Percentiles rank a stretch among this genome's conserved stretches.
These are phyloP conservation scores for Periconia digitata DNA, from an alignment of 2,329 filamentous ascomycete species.

Conservation along the genomic window DNA sequence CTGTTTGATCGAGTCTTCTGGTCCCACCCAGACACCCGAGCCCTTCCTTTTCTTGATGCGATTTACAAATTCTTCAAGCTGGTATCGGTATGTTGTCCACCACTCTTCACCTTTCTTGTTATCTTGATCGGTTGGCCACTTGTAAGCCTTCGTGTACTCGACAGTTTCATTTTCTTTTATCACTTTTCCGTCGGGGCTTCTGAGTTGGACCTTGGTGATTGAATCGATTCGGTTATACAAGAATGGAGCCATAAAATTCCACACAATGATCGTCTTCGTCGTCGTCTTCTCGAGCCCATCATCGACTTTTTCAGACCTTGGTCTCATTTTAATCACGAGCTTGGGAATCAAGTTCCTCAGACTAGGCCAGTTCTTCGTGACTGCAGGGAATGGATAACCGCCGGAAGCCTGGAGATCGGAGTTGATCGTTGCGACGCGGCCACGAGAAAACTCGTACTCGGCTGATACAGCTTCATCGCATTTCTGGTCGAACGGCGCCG, in stretches of 20 bases:
- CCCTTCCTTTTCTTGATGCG: conserved; percentile 29
- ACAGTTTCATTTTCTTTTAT: conserved; percentile 5
- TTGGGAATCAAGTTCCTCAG: conserved; percentile 9
- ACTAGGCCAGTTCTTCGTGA: conserved; percentile 24
- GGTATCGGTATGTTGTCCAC: conserved; percentile 38
- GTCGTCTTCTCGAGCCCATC: conserved; percentile 11
- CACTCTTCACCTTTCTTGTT: conserved; percentile 17
- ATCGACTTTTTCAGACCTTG: conserved; percentile 6
- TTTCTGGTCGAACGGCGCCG: conserved; percentile 12
- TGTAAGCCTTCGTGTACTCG: conserved; percentile 13
- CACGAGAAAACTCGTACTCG: conserved; percentile 23
- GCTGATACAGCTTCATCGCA: conserved; percentile 25
- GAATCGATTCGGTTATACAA: conserved; percentile 26
- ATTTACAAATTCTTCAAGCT: conserved; percentile 40
- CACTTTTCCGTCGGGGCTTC: conserved; percentile 7
- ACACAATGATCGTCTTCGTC: conserved; percentile 14
- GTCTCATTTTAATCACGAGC: conserved; percentile 13
- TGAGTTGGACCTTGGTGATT: conserved; percentile 4
- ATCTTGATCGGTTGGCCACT: conserved; percentile 33
- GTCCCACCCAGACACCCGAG: conserved; percentile 28
- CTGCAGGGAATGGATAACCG: conserved; percentile 19
- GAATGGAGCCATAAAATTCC: conserved; percentile 23
- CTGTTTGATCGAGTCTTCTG: conserved; percentile 38
- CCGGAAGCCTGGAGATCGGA: conserved; percentile 18
- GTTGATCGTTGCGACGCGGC: conserved; percentile 16